A percentile compares a stretch with the other conserved stretches of the same genome.
phyloP scores from a whole-genome alignment of 2,329 filamentous ascomycete species.

The Xylariaceae sp. region DNA sequence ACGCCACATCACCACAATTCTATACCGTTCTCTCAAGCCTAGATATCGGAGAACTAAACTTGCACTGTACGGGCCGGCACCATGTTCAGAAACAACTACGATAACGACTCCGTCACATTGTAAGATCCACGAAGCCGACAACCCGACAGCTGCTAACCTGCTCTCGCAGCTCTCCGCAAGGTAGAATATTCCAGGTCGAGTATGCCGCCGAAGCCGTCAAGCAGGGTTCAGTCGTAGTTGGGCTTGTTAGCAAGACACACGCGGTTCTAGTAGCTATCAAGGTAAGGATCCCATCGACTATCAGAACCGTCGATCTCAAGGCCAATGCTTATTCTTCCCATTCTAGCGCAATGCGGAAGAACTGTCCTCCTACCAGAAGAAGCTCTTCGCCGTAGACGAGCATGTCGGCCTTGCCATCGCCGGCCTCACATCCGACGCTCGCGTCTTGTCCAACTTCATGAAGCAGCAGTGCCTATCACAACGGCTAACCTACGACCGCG shows the following conservation, averaged over 20 bases:
- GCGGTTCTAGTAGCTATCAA: slow-evolving; percentile 94
- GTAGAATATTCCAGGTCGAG: slow-evolving; percentile 99
- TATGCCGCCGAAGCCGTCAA: slow-evolving; percentile 99
- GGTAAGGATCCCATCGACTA: no score
- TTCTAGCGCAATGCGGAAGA: slow-evolving; percentile 97
- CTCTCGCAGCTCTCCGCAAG: slow-evolving; percentile 80
- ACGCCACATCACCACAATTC: slow-evolving; percentile 9
- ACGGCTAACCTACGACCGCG: slow-evolving; percentile 90
- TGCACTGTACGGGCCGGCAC: slow-evolving; percentile 29
- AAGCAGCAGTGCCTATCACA: slow-evolving; percentile 97
- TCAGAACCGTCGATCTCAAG: neutral
- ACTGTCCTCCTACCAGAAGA: slow-evolving; percentile 99
- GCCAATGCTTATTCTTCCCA: neutral
- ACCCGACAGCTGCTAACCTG: slow-evolving; percentile 17
- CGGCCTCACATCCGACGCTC: slow-evolving; percentile 93
- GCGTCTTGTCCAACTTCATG: slow-evolving; percentile 99
- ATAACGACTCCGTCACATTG: slow-evolving; percentile 99
- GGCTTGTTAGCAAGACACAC: slow-evolving; percentile 96
- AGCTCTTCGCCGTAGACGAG: slow-evolving; percentile 93
- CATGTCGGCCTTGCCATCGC: slow-evolving; percentile 95
- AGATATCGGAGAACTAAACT: no score
- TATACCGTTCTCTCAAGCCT: neutral
- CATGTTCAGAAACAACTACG: slow-evolving; percentile 99
- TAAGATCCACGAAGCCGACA: slow-evolving; percentile 44
- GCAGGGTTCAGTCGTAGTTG: slow-evolving; percentile 96